Percentiles rank a stretch among this genome's conserved stretches.
phyloP scores from a whole-genome alignment of 1,284 basidiomycete species.

The Polyporus tsugae region DNA sequence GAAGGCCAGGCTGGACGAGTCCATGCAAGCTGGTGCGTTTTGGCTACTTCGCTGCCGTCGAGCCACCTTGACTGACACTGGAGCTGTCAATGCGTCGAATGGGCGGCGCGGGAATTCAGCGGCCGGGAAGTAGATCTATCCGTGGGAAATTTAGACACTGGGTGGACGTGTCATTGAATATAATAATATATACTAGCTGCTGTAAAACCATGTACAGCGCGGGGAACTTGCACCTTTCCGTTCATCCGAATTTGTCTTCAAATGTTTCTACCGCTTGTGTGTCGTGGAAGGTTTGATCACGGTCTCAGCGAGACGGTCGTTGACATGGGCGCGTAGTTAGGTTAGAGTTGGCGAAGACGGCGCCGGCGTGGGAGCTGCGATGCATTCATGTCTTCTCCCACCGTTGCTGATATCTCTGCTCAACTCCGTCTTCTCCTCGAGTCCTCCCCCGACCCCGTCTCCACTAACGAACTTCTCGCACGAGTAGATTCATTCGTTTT shows the following conservation, averaged over 20 bases:
- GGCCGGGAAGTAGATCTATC: background rate
- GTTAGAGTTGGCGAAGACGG: background rate
- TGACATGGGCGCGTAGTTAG: background rate
- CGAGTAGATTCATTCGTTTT: constrained; percentile 62
- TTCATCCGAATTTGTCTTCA: no score
- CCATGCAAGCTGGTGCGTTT: background rate
- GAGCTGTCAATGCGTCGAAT: background rate
- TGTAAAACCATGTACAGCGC: no score
- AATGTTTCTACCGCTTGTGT: no score
- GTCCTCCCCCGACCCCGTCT: constrained; percentile 47
- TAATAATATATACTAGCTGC: no score
- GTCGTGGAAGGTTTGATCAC: no score
- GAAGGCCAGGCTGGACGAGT: background rate
- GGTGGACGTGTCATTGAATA: background rate
- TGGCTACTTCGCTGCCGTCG: background rate
- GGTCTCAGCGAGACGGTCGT: background rate
- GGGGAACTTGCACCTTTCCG: no score
- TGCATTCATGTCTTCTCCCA: constrained; percentile 41
- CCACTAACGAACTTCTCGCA: constrained; percentile 54
- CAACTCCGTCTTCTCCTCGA: constrained; percentile 66
- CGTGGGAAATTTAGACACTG: background rate
- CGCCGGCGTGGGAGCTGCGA: background rate
- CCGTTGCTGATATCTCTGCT: constrained; percentile 48
- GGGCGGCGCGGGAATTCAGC: background rate
- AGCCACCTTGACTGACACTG: background rate